Base-by-base conservation (phyloP, 495 filamentous ascomycete genomes). In the Aspergillus indologenus region DNA sequence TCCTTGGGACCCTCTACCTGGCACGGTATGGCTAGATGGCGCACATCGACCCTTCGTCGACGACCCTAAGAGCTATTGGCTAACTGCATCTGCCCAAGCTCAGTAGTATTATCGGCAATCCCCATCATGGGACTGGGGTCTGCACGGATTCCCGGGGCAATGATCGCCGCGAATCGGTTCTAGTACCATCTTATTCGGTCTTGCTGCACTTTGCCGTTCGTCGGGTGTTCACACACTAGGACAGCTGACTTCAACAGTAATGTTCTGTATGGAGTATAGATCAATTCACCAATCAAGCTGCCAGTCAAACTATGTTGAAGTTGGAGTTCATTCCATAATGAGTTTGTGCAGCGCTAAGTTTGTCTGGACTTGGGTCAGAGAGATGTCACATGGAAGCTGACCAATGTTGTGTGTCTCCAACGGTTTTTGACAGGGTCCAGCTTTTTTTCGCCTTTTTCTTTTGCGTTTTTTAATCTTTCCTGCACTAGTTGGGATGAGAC, bases 171-270 rank as follows among this genome's bases (percentile, higher is more conserved):
- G 60, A 67, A 69, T 71, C 67, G 59, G 66, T 61, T 66, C 62
- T 74, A 68, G 71, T 72, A 71, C 65, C 70, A 70, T 70, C 69
- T 74, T 73, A 71, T 70, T 76, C 68, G 63, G 65, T 68, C 70
- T 68, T 72, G 53, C 65, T 77, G 72, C 74, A 73, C 66, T 60
- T 26, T 64, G 66, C 74, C 71, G 74, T 62, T 65, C 63, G 57
- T 68, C 71, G 74, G 66, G 69, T 71, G 68, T 70, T 70, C 70
- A 66, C 34, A 40, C 61, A 61, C 69, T 71, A 62, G 65, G 59
- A 69, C 70, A 72, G 69, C 70, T 72, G 67, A 77, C 70, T 69
- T 68, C 54, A 65, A 61, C 59, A 65, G 63, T 47, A 61, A 34
- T 63, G 53, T 56, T 60, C 57, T 64, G 65, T 66, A 68, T 65